Evolutionary conservation across 805 yeast species (phyloP), one percentile per base, ranked within the genome.

Genomic region (Kodamaea leandrae): DNA sequence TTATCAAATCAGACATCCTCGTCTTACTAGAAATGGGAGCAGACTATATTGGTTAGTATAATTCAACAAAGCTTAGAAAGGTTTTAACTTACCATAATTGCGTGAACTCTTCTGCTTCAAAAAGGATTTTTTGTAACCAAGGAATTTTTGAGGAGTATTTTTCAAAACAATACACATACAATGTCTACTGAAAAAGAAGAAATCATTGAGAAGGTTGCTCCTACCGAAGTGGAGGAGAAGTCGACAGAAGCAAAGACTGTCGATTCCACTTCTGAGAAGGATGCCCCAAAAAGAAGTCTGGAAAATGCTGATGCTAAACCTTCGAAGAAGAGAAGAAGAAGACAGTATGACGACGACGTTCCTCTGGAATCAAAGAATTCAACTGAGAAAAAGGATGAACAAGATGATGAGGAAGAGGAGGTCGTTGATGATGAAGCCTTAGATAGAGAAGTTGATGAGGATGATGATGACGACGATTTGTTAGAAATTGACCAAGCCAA

Each of bases 401-500:
- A 76, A 45, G 74, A 70, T 3, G 72, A 62, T 4, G 76, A 64
- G 9, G 74, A 63, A 4, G 64, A 57, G 7, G 74, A 71, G 6
- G 74, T 71, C 1, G 80, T 74, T 3, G 76, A 66, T 18, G 76
- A 67, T 15, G 77, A 66, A 36, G 63, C 57, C 10, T 69, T 77
- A 47, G 82, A 74, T 30, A 77, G 76, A 45, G 55, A 72, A 4
- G 78, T 69, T 23, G 82, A 73, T 25, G 88, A 78, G 15, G 86
- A 80, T 12, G 80, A 73, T 15, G 89, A 80, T 17, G 93, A 85
- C 25, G 95, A 86, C 52, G 91, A 84, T 53, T 69, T 87, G 49
- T 73, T 75, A 25, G 95, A 84, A 63, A 86, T 89, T 50, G 95
- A 86, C 56, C 72, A 83, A 28, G 68, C 88, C 28, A 90, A 89